Evolutionary conservation across 108 stramenopile genomes (phyloP).

Genomic region (Parietichytrium sp.): DNA sequence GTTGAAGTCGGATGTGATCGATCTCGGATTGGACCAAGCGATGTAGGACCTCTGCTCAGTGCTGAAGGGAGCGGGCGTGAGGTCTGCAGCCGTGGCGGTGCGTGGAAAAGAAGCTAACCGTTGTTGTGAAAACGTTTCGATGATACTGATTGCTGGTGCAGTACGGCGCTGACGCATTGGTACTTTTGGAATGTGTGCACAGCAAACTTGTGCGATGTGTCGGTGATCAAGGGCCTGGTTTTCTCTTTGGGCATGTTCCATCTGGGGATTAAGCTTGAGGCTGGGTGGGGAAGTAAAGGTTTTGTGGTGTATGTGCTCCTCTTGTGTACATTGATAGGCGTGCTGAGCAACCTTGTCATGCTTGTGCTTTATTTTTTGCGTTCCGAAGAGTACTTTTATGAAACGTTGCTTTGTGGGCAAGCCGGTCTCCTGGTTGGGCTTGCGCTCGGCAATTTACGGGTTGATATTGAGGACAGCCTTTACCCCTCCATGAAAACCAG

Average conservation of each 20-base stretch:
- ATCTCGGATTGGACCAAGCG: too few relatives aligned
- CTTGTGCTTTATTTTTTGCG: neutral
- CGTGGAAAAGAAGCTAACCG: too few relatives aligned
- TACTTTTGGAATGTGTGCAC: slow-evolving; percentile 14
- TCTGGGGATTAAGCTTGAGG: neutral
- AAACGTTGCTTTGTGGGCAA: neutral
- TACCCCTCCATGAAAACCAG: neutral
- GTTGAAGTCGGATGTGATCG: too few relatives aligned
- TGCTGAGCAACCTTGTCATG: neutral
- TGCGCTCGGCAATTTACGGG: neutral
- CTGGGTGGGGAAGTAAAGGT: neutral
- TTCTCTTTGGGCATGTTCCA: neutral
- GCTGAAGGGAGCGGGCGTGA: too few relatives aligned
- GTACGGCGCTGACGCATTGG: slow-evolving; percentile 17
- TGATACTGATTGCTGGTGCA: too few relatives aligned
- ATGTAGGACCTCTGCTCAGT: too few relatives aligned
- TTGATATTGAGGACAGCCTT: neutral
- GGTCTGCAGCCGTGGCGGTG: too few relatives aligned
- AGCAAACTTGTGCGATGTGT: neutral
- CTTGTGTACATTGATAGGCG: neutral
- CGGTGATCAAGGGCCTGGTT: neutral
- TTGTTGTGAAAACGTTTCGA: too few relatives aligned
- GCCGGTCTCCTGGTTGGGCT: neutral
- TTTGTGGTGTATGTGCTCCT: neutral
- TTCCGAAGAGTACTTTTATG: neutral